A percentile compares a stretch with the other conserved stretches of the same genome.
phyloP scores from a whole-genome alignment of 176 grass and related monocot genomes.

The Chloris gayana region DNA sequence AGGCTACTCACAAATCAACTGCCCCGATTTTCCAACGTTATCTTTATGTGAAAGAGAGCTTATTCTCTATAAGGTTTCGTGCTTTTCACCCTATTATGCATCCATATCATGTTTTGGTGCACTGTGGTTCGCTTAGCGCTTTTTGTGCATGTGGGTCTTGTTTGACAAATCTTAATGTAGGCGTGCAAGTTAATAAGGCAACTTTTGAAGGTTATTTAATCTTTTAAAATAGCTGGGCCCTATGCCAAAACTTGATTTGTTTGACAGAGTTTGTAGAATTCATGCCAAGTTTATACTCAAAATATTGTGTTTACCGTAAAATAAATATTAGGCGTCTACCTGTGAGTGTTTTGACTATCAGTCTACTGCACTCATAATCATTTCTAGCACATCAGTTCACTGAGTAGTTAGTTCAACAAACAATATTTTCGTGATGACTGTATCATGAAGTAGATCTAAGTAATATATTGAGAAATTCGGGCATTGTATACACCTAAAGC shows the following conservation, averaged over 20 bases:
- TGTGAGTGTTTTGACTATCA: too few species aligned
- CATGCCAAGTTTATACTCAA: background rate
- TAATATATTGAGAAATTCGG: constrained; percentile 12
- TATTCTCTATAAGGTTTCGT: constrained; percentile 64
- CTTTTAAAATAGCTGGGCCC: constrained; percentile 5
- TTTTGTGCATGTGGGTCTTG: constrained; percentile 1
- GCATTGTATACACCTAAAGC: background rate
- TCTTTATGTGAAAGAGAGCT: constrained; percentile 74
- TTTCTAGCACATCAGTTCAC: constrained; percentile 18
- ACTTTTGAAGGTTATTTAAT: background rate
- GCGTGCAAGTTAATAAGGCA: constrained; percentile 5
- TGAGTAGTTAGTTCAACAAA: background rate
- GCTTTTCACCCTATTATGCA: constrained; percentile 8
- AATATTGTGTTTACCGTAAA: background rate
- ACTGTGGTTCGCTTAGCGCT: background rate
- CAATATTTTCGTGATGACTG: background rate
- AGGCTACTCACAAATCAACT: constrained; percentile 88
- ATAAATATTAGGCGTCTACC: background rate
- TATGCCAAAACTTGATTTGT: constrained; percentile 20
- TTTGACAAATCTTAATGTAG: constrained; percentile 25
- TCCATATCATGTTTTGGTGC: constrained; percentile 20
- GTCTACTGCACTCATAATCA: background rate
- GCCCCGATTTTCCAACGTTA: constrained; percentile 71
- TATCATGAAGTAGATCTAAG: background rate
- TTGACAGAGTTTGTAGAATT: constrained; percentile 14